These are phyloP conservation scores for Anaeramoeba flamelloides DNA, from an alignment of 78 protist species.

Conservation along the genomic window DNA sequence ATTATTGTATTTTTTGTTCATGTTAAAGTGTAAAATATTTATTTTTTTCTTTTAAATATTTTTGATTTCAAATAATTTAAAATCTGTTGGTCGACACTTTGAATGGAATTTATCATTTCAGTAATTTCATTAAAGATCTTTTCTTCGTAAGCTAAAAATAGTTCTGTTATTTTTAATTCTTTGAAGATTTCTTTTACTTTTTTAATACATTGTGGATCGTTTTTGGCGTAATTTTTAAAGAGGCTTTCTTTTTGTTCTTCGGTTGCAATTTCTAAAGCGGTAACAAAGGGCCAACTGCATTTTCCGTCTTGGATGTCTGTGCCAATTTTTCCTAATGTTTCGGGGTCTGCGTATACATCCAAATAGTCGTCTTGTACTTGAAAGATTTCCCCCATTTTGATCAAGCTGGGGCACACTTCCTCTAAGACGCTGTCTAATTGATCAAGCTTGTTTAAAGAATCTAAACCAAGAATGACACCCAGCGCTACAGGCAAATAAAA, in stretches of 20 bases:
- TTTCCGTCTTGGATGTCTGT: constrained; percentile 77
- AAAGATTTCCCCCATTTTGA: background rate
- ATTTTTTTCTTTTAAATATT: too few relatives aligned
- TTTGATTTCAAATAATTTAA: too few relatives aligned
- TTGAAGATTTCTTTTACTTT: background rate
- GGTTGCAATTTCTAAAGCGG: background rate
- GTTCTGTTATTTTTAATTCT: too few relatives aligned
- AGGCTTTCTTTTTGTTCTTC: background rate
- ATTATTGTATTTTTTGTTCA: too few relatives aligned
- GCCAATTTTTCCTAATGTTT: constrained; percentile 71
- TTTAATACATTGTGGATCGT: background rate
- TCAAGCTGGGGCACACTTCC: background rate
- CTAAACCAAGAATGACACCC: constrained; percentile 51
- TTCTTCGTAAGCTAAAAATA: too few relatives aligned
- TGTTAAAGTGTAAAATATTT: too few relatives aligned
- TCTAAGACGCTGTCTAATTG: background rate
- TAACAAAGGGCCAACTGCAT: constrained; percentile 70
- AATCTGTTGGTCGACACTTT: too few relatives aligned
- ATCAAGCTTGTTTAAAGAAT: background rate
- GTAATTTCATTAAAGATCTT: too few relatives aligned
- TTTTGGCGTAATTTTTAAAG: background rate
- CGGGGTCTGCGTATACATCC: constrained; percentile 88
- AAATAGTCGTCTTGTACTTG: constrained; percentile 83
- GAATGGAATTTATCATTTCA: too few relatives aligned
- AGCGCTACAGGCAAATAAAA: constrained; percentile 79